These are phyloP conservation scores for Sinapis alba DNA, from an alignment of 441 rosid species.

Conservation along the genomic window DNA sequence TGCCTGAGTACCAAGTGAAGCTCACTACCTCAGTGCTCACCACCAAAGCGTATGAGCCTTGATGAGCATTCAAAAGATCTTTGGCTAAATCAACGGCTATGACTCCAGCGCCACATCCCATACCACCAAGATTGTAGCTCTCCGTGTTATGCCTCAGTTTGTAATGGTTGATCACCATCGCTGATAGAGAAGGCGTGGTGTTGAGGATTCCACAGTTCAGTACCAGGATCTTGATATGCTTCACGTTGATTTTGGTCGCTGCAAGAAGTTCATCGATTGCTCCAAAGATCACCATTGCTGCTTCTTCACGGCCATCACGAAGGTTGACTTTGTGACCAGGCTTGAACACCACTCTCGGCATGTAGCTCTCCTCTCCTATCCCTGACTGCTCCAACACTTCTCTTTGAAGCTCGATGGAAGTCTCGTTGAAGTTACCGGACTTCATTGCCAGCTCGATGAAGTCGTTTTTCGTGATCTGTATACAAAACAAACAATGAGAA, in stretches of 20 bases:
- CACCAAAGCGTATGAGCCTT: slow-evolving; percentile 58
- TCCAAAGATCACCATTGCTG: slow-evolving; percentile 65
- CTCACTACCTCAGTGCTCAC: slow-evolving; percentile 69
- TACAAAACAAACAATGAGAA: slow-evolving; percentile 24
- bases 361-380: slow-evolving; percentile 65
- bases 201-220: slow-evolving; percentile 74
- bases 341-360: slow-evolving; percentile 58
- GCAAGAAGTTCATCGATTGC: slow-evolving; percentile 42
- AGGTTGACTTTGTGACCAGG: slow-evolving; percentile 46
- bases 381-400: slow-evolving; percentile 56
- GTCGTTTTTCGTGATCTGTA: slow-evolving; percentile 58
- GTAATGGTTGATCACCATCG: slow-evolving; percentile 72
- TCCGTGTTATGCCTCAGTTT: slow-evolving; percentile 61
- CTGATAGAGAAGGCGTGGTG: slow-evolving; percentile 66
- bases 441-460: slow-evolving; percentile 53
- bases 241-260: slow-evolving; percentile 50
- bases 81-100: slow-evolving; percentile 67
- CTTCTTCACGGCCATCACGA: slow-evolving; percentile 69
- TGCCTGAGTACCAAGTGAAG: slow-evolving; percentile 64
- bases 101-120: slow-evolving; percentile 76
- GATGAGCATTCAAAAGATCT: slow-evolving; percentile 64
- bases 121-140: slow-evolving; percentile 77
- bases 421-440: slow-evolving; percentile 58
- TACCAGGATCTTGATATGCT: slow-evolving; percentile 57
- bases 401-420: slow-evolving; percentile 55